Conservation (phyloP, 257 asterid genomes). For the Henckelia pumila region DNA sequence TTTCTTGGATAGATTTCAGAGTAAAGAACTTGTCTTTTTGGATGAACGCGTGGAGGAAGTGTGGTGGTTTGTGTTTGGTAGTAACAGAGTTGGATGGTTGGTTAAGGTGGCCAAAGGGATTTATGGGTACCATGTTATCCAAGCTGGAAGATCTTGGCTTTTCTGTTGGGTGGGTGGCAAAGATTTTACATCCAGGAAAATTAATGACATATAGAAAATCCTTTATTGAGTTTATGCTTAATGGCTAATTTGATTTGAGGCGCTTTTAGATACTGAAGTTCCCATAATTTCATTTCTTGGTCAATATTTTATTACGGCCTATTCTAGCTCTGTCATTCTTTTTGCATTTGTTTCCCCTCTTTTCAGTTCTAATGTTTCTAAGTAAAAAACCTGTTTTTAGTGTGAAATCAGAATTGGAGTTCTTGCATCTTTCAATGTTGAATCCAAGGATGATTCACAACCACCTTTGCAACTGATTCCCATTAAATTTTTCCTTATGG, state of each 20-base stretch:
- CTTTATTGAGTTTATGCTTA: neutral
- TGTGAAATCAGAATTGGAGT: neutral
- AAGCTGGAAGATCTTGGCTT: neutral
- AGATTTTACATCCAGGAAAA: neutral
- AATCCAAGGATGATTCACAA: neutral
- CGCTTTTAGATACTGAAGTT: neutral
- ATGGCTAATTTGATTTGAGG: neutral
- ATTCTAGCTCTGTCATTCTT: neutral
- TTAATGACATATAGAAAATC: neutral
- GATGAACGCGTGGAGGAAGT: too few species aligned
- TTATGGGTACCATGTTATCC: neutral
- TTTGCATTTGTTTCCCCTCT: neutral
- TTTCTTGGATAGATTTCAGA: neutral
- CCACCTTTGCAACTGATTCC: slow-evolving; percentile 21
- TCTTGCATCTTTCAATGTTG: neutral
- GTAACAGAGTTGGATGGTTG: neutral
- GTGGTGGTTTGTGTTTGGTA: too few species aligned
- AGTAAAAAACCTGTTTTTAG: too few species aligned
- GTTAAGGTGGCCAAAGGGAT: neutral
- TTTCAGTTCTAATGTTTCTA: too few species aligned
- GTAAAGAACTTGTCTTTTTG: neutral
- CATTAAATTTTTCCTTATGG: slow-evolving; percentile 10
- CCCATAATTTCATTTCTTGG: neutral
- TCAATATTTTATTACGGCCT: neutral
- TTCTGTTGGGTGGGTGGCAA: neutral